These are phyloP conservation scores for Luvunga scandens DNA, from an alignment of 345 rosid species.

Conservation along the genomic window DNA sequence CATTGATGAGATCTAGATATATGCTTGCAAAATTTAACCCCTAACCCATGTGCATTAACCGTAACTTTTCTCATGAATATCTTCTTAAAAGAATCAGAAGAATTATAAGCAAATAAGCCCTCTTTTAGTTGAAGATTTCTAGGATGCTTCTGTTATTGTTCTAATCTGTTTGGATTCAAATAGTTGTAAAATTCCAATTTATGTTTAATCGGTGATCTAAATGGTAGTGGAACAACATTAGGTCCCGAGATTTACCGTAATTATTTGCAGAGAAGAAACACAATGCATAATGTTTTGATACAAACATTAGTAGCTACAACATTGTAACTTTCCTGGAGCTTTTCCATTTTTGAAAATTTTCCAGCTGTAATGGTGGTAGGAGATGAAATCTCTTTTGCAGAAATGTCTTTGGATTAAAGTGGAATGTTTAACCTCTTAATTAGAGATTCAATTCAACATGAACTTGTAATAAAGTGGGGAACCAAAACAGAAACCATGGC, in stretches of 20 bases:
- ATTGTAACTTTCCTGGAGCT: not conserved
- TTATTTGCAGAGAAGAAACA: not conserved
- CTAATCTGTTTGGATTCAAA: not conserved
- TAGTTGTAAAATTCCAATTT: not conserved
- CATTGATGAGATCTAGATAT: not conserved
- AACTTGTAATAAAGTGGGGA: not conserved
- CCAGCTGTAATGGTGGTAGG: not conserved
- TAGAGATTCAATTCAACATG: not conserved
- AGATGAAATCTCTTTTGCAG: not conserved
- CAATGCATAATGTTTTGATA: not conserved
- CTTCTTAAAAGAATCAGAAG: not conserved
- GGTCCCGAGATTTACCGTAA: not conserved
- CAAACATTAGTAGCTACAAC: not conserved
- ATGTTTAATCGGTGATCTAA: not conserved
- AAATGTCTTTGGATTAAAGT: not conserved
- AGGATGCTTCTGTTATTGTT: not conserved
- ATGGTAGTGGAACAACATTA: not conserved
- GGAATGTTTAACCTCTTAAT: not conserved
- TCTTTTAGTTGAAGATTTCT: not conserved
- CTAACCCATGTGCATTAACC: not conserved
- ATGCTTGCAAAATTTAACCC: not conserved
- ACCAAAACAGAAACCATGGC: not conserved
- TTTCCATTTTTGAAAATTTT: not conserved
- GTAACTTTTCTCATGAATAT: not conserved
- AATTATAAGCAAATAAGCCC: not conserved